Conservation (phyloP, 768 basidiomycete genomes). For the Naganishia vishniacii region DNA sequence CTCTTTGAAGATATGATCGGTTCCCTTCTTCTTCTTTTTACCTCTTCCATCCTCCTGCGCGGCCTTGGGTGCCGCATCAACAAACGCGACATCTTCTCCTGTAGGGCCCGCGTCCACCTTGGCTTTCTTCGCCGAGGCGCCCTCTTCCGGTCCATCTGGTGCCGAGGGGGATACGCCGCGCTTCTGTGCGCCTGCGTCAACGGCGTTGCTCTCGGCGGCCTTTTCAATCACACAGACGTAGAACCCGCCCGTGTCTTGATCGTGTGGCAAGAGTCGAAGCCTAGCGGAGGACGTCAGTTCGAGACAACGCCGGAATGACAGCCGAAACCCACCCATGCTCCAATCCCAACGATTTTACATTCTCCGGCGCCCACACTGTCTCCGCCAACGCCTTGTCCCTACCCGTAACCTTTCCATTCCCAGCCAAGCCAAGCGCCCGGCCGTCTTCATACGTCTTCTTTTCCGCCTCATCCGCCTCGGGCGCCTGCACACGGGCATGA, state of each 20-base stretch:
- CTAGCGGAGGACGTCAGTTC: slow-evolving; percentile 50
- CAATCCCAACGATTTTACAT: slow-evolving; percentile 60
- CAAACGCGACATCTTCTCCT: slow-evolving; percentile 21
- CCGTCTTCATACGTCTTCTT: slow-evolving; percentile 50
- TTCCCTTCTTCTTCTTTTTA: slow-evolving; percentile 37
- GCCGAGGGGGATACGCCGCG: slow-evolving; percentile 38
- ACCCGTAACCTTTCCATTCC: slow-evolving; percentile 8
- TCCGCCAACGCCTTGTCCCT: slow-evolving; percentile 42
- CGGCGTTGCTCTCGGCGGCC: neutral
- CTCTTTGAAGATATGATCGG: slow-evolving; percentile 64
- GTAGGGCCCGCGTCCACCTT: slow-evolving; percentile 22
- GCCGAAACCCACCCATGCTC: slow-evolving; percentile 62
- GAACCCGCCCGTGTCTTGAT: slow-evolving; percentile 95
- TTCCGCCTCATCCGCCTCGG: slow-evolving; percentile 60
- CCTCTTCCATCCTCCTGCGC: slow-evolving; percentile 10
- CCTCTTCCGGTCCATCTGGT: slow-evolving; percentile 6
- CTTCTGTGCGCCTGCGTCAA: slow-evolving; percentile 29
- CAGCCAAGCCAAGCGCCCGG: slow-evolving; percentile 26
- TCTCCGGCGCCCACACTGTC: slow-evolving; percentile 73
- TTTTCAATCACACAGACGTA: slow-evolving; percentile 77
- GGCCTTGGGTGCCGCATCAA: slow-evolving; percentile 48
- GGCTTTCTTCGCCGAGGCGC: slow-evolving; percentile 18
- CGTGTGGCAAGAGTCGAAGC: slow-evolving; percentile 83
- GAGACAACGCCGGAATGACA: neutral
- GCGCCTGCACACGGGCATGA: slow-evolving; percentile 52